phyloP scores from a whole-genome alignment of 2,329 filamentous ascomycete genomes.

The Colletotrichum sidae region DNA sequence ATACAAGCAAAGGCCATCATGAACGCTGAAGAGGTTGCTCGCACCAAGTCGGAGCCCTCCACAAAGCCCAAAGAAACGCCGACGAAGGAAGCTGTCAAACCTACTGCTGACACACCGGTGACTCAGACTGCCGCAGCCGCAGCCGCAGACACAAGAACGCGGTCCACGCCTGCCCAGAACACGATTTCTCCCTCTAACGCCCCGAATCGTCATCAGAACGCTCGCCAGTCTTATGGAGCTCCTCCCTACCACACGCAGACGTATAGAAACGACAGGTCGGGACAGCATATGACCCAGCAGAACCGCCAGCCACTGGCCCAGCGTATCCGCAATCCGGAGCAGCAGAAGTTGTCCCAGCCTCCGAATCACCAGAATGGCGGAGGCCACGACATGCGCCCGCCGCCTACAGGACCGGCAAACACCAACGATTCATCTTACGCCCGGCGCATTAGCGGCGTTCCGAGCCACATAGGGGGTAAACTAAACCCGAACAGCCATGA shows the following conservation, averaged over 20 bases:
- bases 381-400: constrained; percentile 74
- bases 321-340: constrained; percentile 64
- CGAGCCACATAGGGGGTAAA: constrained; percentile 65
- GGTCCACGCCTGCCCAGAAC: constrained; percentile 49
- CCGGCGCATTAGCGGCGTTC: constrained; percentile 64
- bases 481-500: constrained; percentile 77
- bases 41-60: constrained; percentile 56
- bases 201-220: constrained; percentile 58
- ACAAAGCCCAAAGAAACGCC: constrained; percentile 66
- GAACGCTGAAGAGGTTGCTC: constrained; percentile 74
- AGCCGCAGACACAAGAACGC: constrained; percentile 45
- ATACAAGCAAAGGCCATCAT: constrained; percentile 90
- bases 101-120: constrained; percentile 40
- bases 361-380: constrained; percentile 63
- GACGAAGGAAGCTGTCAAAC: constrained; percentile 60
- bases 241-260: constrained; percentile 59
- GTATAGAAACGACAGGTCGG: constrained; percentile 61
- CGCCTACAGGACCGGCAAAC: constrained; percentile 79
- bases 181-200: constrained; percentile 43
- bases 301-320: constrained; percentile 57
- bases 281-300: constrained; percentile 55
- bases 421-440: constrained; percentile 63
- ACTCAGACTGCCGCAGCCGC: constrained; percentile 32
- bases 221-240: constrained; percentile 62
- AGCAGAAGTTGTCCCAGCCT: constrained; percentile 61